Percentiles rank a stretch among this genome's conserved stretches.
Evolutionary conservation across 805 yeast genomes (phyloP).

Genomic region (Kodamaea lidongshanica): DNA sequence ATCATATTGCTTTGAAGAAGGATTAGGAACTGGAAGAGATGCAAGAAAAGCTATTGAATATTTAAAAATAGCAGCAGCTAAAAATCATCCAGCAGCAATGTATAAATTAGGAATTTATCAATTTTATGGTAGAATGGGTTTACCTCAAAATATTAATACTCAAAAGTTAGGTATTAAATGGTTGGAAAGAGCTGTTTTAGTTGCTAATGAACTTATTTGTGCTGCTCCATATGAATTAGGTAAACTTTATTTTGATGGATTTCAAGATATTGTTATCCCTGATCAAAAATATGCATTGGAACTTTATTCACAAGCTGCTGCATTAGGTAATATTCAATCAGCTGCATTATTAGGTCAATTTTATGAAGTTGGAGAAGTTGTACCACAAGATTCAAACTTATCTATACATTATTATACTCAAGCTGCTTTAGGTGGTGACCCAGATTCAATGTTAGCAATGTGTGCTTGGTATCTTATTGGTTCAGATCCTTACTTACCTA

Average conservation of each 20-base stretch:
- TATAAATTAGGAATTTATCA: constrained; percentile 84
- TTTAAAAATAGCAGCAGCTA: constrained; percentile 78
- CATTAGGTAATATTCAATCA: constrained; percentile 76
- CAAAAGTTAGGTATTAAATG: constrained; percentile 88
- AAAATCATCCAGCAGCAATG: constrained; percentile 96
- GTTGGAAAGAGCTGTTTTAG: constrained; percentile 80
- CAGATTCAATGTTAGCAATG: constrained; percentile 84
- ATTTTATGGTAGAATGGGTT: constrained; percentile 79
- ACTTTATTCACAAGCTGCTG: constrained; percentile 81
- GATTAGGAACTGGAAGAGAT: constrained; percentile 86
- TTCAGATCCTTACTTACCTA: constrained; percentile 71
- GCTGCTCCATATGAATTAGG: constrained; percentile 96
- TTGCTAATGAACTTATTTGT: constrained; percentile 75
- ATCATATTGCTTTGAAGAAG: constrained; percentile 87
- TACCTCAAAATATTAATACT: constrained; percentile 57
- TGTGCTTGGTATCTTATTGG: constrained; percentile 98
- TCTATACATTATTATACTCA: constrained; percentile 90
- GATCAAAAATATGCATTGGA: constrained; percentile 82
- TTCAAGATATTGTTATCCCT: constrained; percentile 76
- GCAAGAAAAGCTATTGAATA: constrained; percentile 80
- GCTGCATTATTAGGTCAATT: constrained; percentile 74
- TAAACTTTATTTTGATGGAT: constrained; percentile 76
- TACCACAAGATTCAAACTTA: constrained; percentile 73
- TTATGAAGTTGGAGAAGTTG: constrained; percentile 74
- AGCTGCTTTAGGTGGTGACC: constrained; percentile 84